These are phyloP conservation scores for Lachancea cidri DNA, from an alignment of 805 yeast species.

Conservation along the genomic window DNA sequence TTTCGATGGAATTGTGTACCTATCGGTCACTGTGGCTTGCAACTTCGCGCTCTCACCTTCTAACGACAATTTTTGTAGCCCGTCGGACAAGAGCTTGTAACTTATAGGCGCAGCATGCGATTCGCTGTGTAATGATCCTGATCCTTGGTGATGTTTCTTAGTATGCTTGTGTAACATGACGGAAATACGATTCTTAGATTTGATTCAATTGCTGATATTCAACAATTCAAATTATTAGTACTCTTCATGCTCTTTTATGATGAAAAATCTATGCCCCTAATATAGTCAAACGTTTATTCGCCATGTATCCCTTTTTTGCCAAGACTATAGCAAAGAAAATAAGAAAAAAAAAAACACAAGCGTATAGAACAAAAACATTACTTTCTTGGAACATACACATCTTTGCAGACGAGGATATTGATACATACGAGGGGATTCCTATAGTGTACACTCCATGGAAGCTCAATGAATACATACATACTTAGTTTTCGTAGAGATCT, in stretches of 20 bases:
- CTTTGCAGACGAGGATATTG: too few relatives aligned
- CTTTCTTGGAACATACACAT: too few relatives aligned
- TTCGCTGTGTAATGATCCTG: background rate
- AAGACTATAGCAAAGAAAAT: background rate
- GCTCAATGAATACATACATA: too few relatives aligned
- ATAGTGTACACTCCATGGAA: too few relatives aligned
- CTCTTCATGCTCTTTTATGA: too few relatives aligned
- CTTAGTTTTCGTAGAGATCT: too few relatives aligned
- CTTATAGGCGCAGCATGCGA: background rate
- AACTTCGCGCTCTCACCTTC: slow-evolving; percentile 3
- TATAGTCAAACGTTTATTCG: background rate
- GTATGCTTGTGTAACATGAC: slow-evolving; percentile 18
- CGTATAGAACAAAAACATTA: background rate
- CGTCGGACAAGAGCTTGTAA: slow-evolving; percentile 7
- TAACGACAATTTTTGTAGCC: slow-evolving; percentile 6
- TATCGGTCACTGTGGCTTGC: slow-evolving; percentile 27
- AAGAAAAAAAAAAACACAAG: background rate
- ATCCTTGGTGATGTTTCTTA: background rate
- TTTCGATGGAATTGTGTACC: slow-evolving; percentile 53
- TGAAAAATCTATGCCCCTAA: background rate
- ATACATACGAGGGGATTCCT: too few relatives aligned
- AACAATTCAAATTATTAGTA: too few relatives aligned
- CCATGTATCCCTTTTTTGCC: background rate
- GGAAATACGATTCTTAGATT: background rate
- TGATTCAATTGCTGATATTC: background rate